Conservation (phyloP, 495 filamentous ascomycete species). For the Penicillium odoratum region DNA sequence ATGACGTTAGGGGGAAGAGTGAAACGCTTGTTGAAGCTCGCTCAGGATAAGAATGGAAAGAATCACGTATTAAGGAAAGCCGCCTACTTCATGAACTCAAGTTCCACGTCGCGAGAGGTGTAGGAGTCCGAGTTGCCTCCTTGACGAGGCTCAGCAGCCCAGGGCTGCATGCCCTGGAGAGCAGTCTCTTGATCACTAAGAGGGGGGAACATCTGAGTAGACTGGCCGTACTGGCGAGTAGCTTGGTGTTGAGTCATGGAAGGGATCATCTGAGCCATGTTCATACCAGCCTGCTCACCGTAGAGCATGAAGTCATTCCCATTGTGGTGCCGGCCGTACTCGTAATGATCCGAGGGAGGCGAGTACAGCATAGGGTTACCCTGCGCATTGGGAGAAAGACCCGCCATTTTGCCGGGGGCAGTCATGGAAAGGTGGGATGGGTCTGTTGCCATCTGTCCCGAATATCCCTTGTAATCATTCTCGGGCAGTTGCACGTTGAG, state of each 20-base stretch:
- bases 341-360: conserved; percentile 54
- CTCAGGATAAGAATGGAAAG: background rate
- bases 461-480: conserved; percentile 15
- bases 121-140: conserved; percentile 2
- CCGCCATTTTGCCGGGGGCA: conserved; percentile 15
- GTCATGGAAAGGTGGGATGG: conserved; percentile 11
- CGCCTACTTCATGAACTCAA: conserved; percentile 21
- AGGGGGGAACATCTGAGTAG: conserved; percentile 26
- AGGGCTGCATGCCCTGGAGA: conserved; percentile 17
- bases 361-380: conserved; percentile 65
- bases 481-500: conserved; percentile 35
- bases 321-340: conserved; percentile 36
- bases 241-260: conserved; percentile 6
- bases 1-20: background rate
- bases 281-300: conserved; percentile 7
- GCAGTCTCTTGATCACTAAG: conserved; percentile 16
- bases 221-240: conserved; percentile 9
- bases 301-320: conserved; percentile 51
- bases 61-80: background rate
- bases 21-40: conserved; percentile 4
- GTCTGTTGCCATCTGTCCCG: conserved; percentile 14
- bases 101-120: conserved; percentile 16
- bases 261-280: conserved; percentile 4
- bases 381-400: conserved; percentile 63
- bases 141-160: conserved; percentile 17